Percentiles rank a stretch among this genome's conserved stretches.
These are phyloP conservation scores for Piper betle DNA, from an alignment of 164 flowering plant genomes.

Conservation along the genomic window DNA sequence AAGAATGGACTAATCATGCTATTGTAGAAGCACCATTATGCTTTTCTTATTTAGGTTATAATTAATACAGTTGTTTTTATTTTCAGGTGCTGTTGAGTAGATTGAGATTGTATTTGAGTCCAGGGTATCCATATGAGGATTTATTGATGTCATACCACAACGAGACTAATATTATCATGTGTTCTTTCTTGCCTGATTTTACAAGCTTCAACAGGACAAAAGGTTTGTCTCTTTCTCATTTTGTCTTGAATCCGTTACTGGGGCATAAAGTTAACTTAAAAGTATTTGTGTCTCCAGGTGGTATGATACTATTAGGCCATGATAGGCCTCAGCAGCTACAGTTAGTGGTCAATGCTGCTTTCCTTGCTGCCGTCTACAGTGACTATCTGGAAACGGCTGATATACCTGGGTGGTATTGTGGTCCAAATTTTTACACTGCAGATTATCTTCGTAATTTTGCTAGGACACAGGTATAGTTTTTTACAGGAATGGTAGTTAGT, in stretches of 20 bases:
- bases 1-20: background rate
- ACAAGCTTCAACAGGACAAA: constrained; percentile 73
- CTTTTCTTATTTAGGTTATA: background rate
- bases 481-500: background rate
- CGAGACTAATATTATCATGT: constrained; percentile 84
- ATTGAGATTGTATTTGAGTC: constrained; percentile 82
- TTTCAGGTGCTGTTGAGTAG: constrained; percentile 81
- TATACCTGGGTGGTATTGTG: constrained; percentile 99
- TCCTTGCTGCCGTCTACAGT: constrained; percentile 68
- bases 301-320: constrained; percentile 82
- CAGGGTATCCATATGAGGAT: constrained; percentile 97
- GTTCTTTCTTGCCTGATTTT: constrained; percentile 75
- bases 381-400: constrained; percentile 95
- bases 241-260: too few species aligned
- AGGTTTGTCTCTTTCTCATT: constrained; percentile 27
- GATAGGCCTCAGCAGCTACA: constrained; percentile 96
- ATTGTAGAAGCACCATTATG: too few species aligned
- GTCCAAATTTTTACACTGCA: constrained; percentile 75
- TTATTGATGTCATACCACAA: constrained; percentile 78
- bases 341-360: constrained; percentile 86
- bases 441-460: constrained; percentile 77
- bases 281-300: constrained; percentile 38
- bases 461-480: constrained; percentile 54
- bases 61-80: background rate
- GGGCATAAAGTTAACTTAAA: background rate